A percentile compares a stretch with the other conserved stretches of the same genome.
phyloP scores from a whole-genome alignment of 2,329 filamentous ascomycete genomes.

The Scortechinia acanthostroma region DNA sequence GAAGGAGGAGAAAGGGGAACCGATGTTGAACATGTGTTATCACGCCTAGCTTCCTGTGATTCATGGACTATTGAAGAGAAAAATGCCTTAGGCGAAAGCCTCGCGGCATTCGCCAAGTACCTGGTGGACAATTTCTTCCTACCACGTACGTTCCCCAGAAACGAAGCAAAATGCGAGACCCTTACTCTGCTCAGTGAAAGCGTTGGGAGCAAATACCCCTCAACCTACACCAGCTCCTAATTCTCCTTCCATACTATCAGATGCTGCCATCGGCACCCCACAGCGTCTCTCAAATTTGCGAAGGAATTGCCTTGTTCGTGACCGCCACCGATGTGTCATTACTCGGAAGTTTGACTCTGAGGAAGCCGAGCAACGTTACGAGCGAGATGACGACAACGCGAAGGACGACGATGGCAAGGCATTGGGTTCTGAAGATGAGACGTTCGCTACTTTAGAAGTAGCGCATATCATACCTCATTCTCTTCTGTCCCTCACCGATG shows the following conservation, averaged over 20 bases:
- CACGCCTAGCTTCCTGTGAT: too few species aligned
- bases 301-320: slow-evolving; percentile 14
- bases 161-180: neutral
- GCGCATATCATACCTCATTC: slow-evolving; percentile 13
- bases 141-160: slow-evolving; percentile 9
- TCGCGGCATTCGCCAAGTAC: slow-evolving; percentile 11
- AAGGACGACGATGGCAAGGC: slow-evolving; percentile 13
- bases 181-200: slow-evolving; percentile 11
- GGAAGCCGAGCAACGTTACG: slow-evolving; percentile 8
- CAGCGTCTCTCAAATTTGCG: slow-evolving; percentile 11
- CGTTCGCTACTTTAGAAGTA: slow-evolving; percentile 9
- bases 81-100: too few species aligned
- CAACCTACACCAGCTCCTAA: slow-evolving; percentile 14
- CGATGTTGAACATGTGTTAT: too few species aligned
- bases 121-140: slow-evolving; percentile 17
- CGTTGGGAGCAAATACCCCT: slow-evolving; percentile 12
- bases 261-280: slow-evolving; percentile 7
- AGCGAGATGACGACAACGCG: slow-evolving; percentile 7
- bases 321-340: slow-evolving; percentile 17
- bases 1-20: too few species aligned
- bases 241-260: slow-evolving; percentile 10
- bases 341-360: slow-evolving; percentile 10
- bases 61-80: too few species aligned
- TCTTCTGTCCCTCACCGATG: too few species aligned
- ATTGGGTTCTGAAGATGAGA: slow-evolving; percentile 7